Base-by-base conservation (phyloP, 2,329 filamentous ascomycete genomes). In the Penicillium sp. region DNA sequence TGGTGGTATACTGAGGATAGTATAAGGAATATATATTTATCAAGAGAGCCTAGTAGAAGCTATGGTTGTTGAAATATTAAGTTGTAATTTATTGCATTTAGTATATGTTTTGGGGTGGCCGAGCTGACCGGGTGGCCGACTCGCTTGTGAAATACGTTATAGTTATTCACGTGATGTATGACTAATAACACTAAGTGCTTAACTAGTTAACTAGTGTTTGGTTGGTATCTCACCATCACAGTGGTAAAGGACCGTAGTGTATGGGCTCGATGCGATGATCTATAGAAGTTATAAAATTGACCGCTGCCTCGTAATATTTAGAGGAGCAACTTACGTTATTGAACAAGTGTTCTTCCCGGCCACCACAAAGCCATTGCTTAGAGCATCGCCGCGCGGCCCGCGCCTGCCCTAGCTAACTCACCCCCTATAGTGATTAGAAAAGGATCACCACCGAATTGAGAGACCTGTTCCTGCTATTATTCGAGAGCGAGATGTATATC, bases 171-270 rank as follows among this genome's bases (percentile, higher is more conserved):
- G 19, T 19, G 19, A 19, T 19, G 19, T 19, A 19, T 19, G 19
- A 19, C 19, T 19, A 19, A 19, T 19, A 19, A 19, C 19, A 19
- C 19, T 19, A 19, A 19, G 19, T 19, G 19, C 19, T 19, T 19
- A 19, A 19, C 19, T 19, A 19, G 19, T 19, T 19, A n/a, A n/a
- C n/a, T 83, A 84, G 4, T 75, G 65, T 23, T 77, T 70, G 3
- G 79, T 75, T 0, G 81, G 79, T 11, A 78, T 67, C 31, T 70
- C 73, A 16, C 78, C 80, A 48, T 79, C 74, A 62, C 80, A 83
- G 14, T 71, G 72, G 65, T 84, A 84, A 59, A 85, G 81, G 53
- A 80, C 80, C 0, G 83, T 81, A 14, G 84, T 75, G 61, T 83
- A 86, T 1, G 84, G 83, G 8, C 76, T 80, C 1, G 76, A 74